Evolutionary conservation across 495 filamentous ascomycete genomes (phyloP).

Genomic region (Lichina pygmaea): DNA sequence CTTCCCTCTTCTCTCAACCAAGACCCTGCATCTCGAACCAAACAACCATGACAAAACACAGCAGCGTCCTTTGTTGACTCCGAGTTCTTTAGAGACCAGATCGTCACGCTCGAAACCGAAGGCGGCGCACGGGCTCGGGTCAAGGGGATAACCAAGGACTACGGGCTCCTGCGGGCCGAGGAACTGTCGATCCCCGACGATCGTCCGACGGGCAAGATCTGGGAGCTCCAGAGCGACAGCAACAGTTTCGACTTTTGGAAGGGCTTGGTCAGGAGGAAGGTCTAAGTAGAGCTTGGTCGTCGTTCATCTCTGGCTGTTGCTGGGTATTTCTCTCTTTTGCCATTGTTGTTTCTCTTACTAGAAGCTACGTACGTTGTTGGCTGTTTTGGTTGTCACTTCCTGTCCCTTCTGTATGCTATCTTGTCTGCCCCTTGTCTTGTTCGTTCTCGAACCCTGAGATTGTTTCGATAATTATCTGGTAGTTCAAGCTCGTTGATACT

Average conservation of each 20-base stretch:
- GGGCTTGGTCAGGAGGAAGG: constrained; percentile 63
- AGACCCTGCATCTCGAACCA: background rate
- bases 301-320: too few relatives aligned
- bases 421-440: too few relatives aligned
- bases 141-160: constrained; percentile 69
- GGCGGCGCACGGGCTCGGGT: constrained; percentile 56
- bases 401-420: too few relatives aligned
- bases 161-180: constrained; percentile 59
- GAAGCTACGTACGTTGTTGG: too few relatives aligned
- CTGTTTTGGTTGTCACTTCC: too few relatives aligned
- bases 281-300: constrained; percentile 12
- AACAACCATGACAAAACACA: background rate
- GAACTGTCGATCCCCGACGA: constrained; percentile 44
- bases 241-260: constrained; percentile 98
- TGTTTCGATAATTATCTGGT: too few relatives aligned
- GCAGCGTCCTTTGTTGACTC: background rate
- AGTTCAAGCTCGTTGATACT: too few relatives aligned
- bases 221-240: constrained; percentile 77
- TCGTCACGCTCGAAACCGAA: constrained; percentile 68
- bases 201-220: constrained; percentile 45
- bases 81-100: constrained; percentile 25
- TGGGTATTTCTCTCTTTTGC: too few relatives aligned
- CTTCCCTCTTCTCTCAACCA: background rate
- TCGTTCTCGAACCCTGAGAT: too few relatives aligned
- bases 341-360: too few relatives aligned